phyloP scores from a whole-genome alignment of 495 filamentous ascomycete genomes.

The Hyaloscypha variabilis region DNA sequence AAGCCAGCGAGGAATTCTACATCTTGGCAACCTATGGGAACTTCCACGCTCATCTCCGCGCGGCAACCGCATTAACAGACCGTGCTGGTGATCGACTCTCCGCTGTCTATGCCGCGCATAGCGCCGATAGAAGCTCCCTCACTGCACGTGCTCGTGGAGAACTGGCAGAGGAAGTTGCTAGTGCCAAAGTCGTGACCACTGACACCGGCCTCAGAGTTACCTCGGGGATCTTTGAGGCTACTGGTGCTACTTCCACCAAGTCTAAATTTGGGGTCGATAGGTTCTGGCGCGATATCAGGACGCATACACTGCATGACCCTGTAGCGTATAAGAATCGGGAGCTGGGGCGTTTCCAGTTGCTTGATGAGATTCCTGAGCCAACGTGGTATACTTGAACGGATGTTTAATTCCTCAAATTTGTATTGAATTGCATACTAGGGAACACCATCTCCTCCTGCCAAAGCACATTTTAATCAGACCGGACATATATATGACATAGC shows the following conservation, averaged over 20 bases:
- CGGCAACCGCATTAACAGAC: slow-evolving; percentile 57
- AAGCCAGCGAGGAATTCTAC: slow-evolving; percentile 61
- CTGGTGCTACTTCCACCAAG: slow-evolving; percentile 55
- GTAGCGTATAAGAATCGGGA: slow-evolving; percentile 64
- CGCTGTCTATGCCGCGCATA: slow-evolving; percentile 43
- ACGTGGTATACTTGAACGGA: slow-evolving; percentile 63
- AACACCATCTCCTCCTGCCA: too few species aligned
- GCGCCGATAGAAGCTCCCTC: slow-evolving; percentile 38
- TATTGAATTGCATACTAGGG: too few species aligned
- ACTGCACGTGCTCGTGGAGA: slow-evolving; percentile 54
- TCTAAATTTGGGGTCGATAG: slow-evolving; percentile 58
- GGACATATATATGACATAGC: too few species aligned
- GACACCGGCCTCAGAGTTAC: slow-evolving; percentile 58
- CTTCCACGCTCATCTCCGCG: slow-evolving; percentile 61
- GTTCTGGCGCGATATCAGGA: slow-evolving; percentile 62
- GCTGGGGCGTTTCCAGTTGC: slow-evolving; percentile 53
- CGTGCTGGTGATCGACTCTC: slow-evolving; percentile 48
- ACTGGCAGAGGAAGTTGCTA: slow-evolving; percentile 60
- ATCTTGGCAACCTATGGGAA: slow-evolving; percentile 62
- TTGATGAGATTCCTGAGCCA: slow-evolving; percentile 53
- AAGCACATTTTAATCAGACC: too few species aligned
- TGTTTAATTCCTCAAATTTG: too few species aligned
- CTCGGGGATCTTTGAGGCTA: slow-evolving; percentile 60
- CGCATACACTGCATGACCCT: slow-evolving; percentile 64
- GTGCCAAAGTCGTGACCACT: slow-evolving; percentile 60